A percentile compares a stretch with the other conserved stretches of the same genome.
phyloP scores from a whole-genome alignment of 108 stramenopile species.

The Stephanodiscus triporus region DNA sequence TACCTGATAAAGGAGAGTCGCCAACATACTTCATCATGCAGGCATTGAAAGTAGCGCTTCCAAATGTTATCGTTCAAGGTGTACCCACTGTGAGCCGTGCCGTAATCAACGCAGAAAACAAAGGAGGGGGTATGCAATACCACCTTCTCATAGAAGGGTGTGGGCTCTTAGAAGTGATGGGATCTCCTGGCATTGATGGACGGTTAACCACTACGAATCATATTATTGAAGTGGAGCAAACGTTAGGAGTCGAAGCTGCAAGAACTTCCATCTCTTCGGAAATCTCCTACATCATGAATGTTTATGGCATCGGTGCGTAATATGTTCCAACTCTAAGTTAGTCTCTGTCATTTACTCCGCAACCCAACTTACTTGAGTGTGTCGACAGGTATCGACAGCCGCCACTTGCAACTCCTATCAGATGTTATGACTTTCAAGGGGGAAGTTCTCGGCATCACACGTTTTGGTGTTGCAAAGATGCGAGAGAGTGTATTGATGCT shows the following conservation, averaged over 20 bases:
- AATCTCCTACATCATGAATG: conserved; percentile 95
- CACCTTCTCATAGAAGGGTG: conserved; percentile 97
- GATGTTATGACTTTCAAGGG: conserved; percentile 99
- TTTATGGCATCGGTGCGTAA: conserved; percentile 97
- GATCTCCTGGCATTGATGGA: conserved; percentile 93
- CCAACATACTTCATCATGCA: conserved; percentile 91
- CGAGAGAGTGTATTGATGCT: conserved; percentile 97
- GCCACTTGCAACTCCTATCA: conserved; percentile 93
- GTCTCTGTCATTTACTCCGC: too few species aligned
- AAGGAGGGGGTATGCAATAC: conserved; percentile 73
- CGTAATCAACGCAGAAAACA: conserved; percentile 95
- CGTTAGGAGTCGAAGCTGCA: conserved; percentile 98
- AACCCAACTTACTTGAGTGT: too few species aligned
- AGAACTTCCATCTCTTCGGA: conserved; percentile 91
- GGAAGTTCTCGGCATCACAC: conserved; percentile 96
- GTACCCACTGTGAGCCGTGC: conserved; percentile 94
- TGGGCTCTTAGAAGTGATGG: conserved; percentile 96
- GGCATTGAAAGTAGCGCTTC: conserved; percentile 89
- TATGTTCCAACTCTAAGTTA: too few species aligned
- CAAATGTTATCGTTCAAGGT: conserved; percentile 95
- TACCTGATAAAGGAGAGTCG: conserved; percentile 72
- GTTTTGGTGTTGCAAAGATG: conserved; percentile 99
- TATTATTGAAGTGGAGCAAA: conserved; percentile 92
- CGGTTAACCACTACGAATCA: conserved; percentile 93
- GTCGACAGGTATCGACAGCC: conserved; percentile 94